A percentile compares a stretch with the other conserved stretches of the same genome.
These are phyloP conservation scores for Pythium graminicola DNA, from an alignment of 352 stramenopile species.

Conservation along the genomic window DNA sequence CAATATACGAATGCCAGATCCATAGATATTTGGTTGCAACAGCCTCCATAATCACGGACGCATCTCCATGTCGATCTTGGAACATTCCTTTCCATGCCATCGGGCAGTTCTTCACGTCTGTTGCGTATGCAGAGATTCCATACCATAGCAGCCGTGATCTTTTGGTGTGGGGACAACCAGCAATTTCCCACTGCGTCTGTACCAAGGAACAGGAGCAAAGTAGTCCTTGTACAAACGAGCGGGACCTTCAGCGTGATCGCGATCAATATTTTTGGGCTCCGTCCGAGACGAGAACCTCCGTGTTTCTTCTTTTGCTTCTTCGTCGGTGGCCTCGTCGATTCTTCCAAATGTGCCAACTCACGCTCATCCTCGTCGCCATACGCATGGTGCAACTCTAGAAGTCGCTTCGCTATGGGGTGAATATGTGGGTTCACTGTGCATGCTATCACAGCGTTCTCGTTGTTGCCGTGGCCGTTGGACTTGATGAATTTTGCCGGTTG, in stretches of 20 bases:
- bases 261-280: not conserved
- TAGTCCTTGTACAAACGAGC: not conserved
- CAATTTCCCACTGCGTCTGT: not conserved
- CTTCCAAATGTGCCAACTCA: no score
- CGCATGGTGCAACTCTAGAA: not conserved
- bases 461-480: no score
- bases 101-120: not conserved
- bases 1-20: conserved; percentile 27
- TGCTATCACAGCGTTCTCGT: no score
- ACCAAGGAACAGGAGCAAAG: not conserved
- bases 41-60: conserved; percentile 14
- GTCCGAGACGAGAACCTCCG: not conserved
- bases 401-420: no score
- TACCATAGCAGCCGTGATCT: not conserved
- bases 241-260: not conserved
- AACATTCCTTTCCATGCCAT: not conserved
- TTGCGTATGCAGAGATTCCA: not conserved
- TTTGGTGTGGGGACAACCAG: not conserved
- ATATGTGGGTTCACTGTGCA: no score
- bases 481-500: no score
- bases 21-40: conserved; percentile 20
- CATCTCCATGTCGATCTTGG: not conserved
- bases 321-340: not conserved
- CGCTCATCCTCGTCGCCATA: not conserved
- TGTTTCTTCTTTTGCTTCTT: not conserved